Percentiles rank a stretch among this genome's conserved stretches.
Evolutionary conservation across 2,329 filamentous ascomycete species (phyloP).

Genomic region (Fusarium sambucinum): DNA sequence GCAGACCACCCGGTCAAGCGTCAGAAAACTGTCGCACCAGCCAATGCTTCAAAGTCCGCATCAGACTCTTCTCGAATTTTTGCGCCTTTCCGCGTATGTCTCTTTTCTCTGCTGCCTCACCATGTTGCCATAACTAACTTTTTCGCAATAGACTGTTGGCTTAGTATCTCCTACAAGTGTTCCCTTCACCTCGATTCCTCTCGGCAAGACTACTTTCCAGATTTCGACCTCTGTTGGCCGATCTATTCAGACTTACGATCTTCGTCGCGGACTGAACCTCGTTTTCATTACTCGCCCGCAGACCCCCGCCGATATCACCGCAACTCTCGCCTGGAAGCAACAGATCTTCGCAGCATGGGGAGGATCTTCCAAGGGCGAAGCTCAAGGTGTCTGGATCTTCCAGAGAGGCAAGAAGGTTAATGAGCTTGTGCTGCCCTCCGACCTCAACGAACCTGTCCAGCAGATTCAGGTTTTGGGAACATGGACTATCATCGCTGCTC

Average conservation of each 20-base stretch:
- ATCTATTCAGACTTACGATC: constrained; percentile 94
- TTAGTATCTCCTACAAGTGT: constrained; percentile 91
- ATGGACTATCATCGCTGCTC: constrained; percentile 87
- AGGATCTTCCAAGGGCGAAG: constrained; percentile 62
- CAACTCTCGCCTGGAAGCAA: constrained; percentile 88
- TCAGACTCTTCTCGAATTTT: constrained; percentile 81
- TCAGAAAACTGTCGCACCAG: constrained; percentile 67
- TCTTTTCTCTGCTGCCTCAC: not conserved
- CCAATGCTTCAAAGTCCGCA: constrained; percentile 55
- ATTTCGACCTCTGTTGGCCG: constrained; percentile 94
- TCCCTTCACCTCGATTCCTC: constrained; percentile 87
- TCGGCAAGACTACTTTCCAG: constrained; percentile 96
- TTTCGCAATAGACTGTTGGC: constrained; percentile 78
- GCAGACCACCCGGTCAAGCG: constrained; percentile 78
- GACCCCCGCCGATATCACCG: constrained; percentile 86
- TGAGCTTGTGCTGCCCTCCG: constrained; percentile 76
- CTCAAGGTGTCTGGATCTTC: constrained; percentile 87
- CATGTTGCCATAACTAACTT: constrained; percentile 1
- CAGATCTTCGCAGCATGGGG: constrained; percentile 92
- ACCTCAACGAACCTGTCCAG: constrained; percentile 76
- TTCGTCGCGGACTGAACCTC: constrained; percentile 88
- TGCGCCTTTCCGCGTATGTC: constrained; percentile 86
- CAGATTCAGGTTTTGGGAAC: constrained; percentile 87
- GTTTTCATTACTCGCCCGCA: constrained; percentile 94
- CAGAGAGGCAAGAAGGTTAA: constrained; percentile 88